Evolutionary conservation across 2,329 filamentous ascomycete species (phyloP).

Genomic region (Shiraia bambusicola): DNA sequence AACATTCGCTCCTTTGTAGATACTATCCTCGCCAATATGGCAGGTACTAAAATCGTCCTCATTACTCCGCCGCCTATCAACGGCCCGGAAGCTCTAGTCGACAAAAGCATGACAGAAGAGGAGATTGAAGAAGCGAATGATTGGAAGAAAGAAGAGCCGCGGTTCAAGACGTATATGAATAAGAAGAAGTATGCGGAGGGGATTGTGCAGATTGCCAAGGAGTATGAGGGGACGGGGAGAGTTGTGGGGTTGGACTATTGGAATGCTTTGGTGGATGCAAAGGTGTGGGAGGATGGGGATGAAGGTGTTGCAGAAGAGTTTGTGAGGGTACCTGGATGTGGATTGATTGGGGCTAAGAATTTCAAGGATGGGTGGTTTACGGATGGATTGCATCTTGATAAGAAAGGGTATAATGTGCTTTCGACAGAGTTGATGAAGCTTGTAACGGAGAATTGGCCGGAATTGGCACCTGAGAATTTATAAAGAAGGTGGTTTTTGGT

Average conservation of each 20-base stretch:
- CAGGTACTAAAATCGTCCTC: slow-evolving; percentile 39
- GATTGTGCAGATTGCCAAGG: slow-evolving; percentile 39
- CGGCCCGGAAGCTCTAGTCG: slow-evolving; percentile 11
- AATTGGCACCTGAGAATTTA: slow-evolving; percentile 27
- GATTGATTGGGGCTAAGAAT: slow-evolving; percentile 29
- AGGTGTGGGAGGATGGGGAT: slow-evolving; percentile 23
- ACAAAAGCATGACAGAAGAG: background rate
- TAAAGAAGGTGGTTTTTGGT: slow-evolving; percentile 2
- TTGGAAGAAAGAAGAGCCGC: slow-evolving; percentile 16
- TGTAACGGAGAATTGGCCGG: slow-evolving; percentile 35
- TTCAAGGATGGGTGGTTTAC: slow-evolving; percentile 43
- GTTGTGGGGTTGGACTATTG: slow-evolving; percentile 42
- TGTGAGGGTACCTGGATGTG: slow-evolving; percentile 36
- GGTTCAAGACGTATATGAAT: slow-evolving; percentile 40
- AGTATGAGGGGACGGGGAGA: slow-evolving; percentile 36
- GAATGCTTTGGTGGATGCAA: slow-evolving; percentile 30
- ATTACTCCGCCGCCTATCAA: slow-evolving; percentile 45
- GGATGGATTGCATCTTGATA: slow-evolving; percentile 43
- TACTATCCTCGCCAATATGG: slow-evolving; percentile 37
- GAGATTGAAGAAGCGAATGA: slow-evolving; percentile 8
- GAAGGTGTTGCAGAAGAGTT: slow-evolving; percentile 29
- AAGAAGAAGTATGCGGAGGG: slow-evolving; percentile 44
- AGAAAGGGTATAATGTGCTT: slow-evolving; percentile 34
- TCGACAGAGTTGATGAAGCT: slow-evolving; percentile 22
- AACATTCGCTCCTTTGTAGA: slow-evolving; percentile 42